Evolutionary conservation across 495 filamentous ascomycete species (phyloP), one percentile per base, ranked within the genome.

Genomic region (Gamarada debralockiae): DNA sequence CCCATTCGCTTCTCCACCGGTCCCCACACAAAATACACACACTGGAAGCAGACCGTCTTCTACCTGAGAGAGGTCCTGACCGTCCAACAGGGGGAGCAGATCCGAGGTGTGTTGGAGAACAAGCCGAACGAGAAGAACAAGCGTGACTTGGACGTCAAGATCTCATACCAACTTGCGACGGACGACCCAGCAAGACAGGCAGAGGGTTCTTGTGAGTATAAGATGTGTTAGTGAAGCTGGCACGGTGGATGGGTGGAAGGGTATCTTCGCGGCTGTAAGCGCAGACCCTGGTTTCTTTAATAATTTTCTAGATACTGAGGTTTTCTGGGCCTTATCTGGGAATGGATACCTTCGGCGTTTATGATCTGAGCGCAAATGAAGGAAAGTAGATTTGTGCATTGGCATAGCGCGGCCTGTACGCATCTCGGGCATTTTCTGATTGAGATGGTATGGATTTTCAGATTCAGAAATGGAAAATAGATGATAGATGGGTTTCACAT

Each of bases 1-100:
- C 84, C 86, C 9, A 83, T 92, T 64, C 73, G 73, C 56, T 95
- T 95, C 72, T 90, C 86, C 33, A 95, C 89, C 27, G 89, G 89
- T 12, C 89, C 89, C 17, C 89, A 95, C 63, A 87, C 89, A 58
- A 91, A 90, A 74, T 92, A 92, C 66, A 95, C 89, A 13, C 89
- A 95, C 77, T 95, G 89, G 89, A 95, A 95, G 72, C 89, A 95
- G 73, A 95, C 89, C 14, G 89, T 95, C 27, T 92, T 95, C 76
- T 95, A 95, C 67, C 73, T 95, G 43, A 79, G 81, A 51, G 88
- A 95, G 56, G 83, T 92, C 20, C 73, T 97, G 55, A 92, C 90
- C 13, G 85, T 96, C 5, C 83, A 93, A 64, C 76, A 85, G 59
- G 83, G 81, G 29, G 92, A 95, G 68, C 70, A 74, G 55, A 80